Base-by-base conservation (phyloP, 352 stramenopile species). In the Discostella stelligera region DNA sequence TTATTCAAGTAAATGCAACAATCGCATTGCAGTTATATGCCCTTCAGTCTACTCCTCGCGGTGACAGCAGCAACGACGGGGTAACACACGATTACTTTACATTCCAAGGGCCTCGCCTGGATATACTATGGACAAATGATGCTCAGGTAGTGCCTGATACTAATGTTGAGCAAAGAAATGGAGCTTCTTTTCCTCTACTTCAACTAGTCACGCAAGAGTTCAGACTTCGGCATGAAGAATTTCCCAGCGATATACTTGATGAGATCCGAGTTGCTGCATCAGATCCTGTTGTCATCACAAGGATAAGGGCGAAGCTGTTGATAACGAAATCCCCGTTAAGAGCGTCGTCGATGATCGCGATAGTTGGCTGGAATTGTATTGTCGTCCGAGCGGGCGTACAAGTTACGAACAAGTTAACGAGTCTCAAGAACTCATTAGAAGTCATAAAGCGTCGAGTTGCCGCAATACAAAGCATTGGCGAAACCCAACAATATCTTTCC, bases 251-350 rank as follows among this genome's bases (percentile, higher is more conserved):
- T 70, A 25, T 11, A 61, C 62, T 61, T 48, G 63, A 71, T 39
- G 27, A 55, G n/a, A 66, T 41, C 18, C 27, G 21, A 11, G 3
- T 41, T 66, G 20, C 61, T 20, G 39, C 30, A n/a, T 53, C 64
- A 14, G 65, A 77, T 66, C 50, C 79, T 53, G 32, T 79, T 58
- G 11, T 54, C 44, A 66, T 83, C 27, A 60, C 79, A 50, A n/a
- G 48, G 37, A 64, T 77, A 10, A 60, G 49, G 39, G 13, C 53
- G 39, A 71, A 56, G 46, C 13, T 84, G 13, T 52, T 68, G 11
- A 20, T 54, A 52, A 8, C 14, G 14, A 39, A n/a, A 13, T 4
- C 48, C 5, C 25, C 39, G 49, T 20, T 11, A 20, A 63, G 44
- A 18, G 20, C 20, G 21, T 4, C 16, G 30, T 50, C 58, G 6